Evolutionary conservation across 495 filamentous ascomycete genomes (phyloP).

Genomic region (Corynascus novoguineensis): DNA sequence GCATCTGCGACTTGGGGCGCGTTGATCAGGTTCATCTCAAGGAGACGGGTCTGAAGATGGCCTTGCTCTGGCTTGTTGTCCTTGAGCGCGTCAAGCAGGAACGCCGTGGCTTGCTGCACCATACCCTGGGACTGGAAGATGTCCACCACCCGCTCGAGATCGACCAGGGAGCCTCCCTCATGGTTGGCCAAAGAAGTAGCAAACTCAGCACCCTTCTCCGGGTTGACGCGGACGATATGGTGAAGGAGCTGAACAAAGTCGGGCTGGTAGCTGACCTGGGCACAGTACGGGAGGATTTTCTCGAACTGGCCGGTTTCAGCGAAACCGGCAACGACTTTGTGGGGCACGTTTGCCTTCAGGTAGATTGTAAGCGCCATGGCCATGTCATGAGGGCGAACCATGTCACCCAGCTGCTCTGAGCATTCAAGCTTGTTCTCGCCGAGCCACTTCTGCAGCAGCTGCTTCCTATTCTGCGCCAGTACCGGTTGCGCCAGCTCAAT

Average conservation of each 20-base stretch:
- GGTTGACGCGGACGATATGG: slow-evolving; percentile 86
- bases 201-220: slow-evolving; percentile 93
- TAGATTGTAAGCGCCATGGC: slow-evolving; percentile 81
- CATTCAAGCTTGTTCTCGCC: slow-evolving; percentile 90
- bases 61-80: slow-evolving; percentile 92
- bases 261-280: slow-evolving; percentile 75
- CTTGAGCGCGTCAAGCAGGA: slow-evolving; percentile 89
- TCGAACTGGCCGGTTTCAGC: slow-evolving; percentile 96
- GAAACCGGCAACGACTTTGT: slow-evolving; percentile 90
- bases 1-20: slow-evolving; percentile 97
- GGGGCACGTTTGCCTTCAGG: slow-evolving; percentile 74
- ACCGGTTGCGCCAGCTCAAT: slow-evolving; percentile 91
- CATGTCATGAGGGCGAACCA: slow-evolving; percentile 83
- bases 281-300: slow-evolving; percentile 85
- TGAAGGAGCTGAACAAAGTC: slow-evolving; percentile 88
- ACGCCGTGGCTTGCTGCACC: slow-evolving; percentile 95
- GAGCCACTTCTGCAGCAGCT: slow-evolving; percentile 96
- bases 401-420: slow-evolving; percentile 93
- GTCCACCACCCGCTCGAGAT: slow-evolving; percentile 91
- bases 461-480: slow-evolving; percentile 86
- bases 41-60: slow-evolving; percentile 82
- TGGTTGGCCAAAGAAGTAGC: slow-evolving; percentile 81
- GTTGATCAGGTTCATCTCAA: slow-evolving; percentile 97
- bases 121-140: slow-evolving; percentile 97
- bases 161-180: slow-evolving; percentile 76